Conservation (phyloP, 2,329 filamentous ascomycete species). For the Elsinoe necatrix region DNA sequence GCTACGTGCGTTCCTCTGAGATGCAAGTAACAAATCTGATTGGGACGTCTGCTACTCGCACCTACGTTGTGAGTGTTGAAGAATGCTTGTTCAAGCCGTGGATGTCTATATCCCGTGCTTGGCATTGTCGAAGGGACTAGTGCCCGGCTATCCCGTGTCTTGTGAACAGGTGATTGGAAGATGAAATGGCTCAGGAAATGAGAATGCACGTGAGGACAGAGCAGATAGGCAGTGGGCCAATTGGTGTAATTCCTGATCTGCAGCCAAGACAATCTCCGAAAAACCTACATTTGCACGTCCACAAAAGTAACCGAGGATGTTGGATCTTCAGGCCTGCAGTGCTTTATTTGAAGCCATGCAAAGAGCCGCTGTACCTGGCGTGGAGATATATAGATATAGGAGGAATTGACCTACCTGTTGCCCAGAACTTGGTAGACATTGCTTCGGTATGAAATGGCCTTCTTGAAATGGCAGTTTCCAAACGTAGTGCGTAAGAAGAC, state of each 20-base stretch:
- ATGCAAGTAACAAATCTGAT: not conserved
- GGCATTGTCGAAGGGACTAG: not conserved
- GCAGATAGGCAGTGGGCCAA: not conserved
- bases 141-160: not conserved
- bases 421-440: too few species aligned
- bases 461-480: too few species aligned
- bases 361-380: too few species aligned
- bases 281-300: constrained; percentile 7
- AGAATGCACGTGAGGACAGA: not conserved
- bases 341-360: too few species aligned
- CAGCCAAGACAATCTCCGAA: constrained; percentile 10
- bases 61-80: not conserved
- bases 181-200: constrained; percentile 4
- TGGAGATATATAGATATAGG: too few species aligned
- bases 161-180: not conserved
- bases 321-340: not conserved
- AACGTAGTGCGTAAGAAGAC: too few species aligned
- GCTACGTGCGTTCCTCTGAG: not conserved
- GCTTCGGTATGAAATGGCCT: too few species aligned
- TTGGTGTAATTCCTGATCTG: not conserved
- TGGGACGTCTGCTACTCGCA: not conserved
- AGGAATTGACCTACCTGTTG: too few species aligned
- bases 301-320: not conserved
- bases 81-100: constrained; percentile 1
- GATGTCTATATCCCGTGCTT: constrained; percentile 11